Evolutionary conservation across 306 rosid species (phyloP).

Genomic region (Prunus salicina): DNA sequence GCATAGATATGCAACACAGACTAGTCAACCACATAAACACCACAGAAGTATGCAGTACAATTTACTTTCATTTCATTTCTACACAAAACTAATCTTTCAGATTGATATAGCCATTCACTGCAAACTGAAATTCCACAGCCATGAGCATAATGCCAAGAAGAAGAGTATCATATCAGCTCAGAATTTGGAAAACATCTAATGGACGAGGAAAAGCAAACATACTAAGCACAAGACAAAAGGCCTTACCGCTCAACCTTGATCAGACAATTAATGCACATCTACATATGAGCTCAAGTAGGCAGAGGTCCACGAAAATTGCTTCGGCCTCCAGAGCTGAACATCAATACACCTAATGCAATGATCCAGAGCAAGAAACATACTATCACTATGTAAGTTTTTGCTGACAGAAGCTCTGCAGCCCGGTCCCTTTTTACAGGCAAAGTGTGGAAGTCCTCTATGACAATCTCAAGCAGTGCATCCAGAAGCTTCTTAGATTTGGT

Average conservation of each 20-base stretch:
- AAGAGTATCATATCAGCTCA: background rate
- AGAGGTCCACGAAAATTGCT: constrained; percentile 24
- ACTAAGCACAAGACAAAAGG: constrained; percentile 1
- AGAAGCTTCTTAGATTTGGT: constrained; percentile 50
- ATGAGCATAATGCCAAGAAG: background rate
- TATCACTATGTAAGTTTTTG: constrained; percentile 32
- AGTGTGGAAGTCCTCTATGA: constrained; percentile 28
- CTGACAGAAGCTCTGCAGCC: constrained; percentile 20
- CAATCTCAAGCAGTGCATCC: constrained; percentile 45
- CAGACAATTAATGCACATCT: background rate
- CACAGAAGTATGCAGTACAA: background rate
- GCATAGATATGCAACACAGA: too few species aligned
- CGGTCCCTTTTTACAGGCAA: constrained; percentile 36
- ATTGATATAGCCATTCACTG: background rate
- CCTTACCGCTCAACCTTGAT: constrained; percentile 16
- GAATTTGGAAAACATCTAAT: background rate
- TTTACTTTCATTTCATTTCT: background rate
- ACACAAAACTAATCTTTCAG: background rate
- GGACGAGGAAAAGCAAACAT: background rate
- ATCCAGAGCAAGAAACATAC: constrained; percentile 45
- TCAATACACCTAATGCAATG: constrained; percentile 30
- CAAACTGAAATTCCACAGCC: background rate
- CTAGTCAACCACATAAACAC: too few species aligned
- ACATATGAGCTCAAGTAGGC: constrained; percentile 52
- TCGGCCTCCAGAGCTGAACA: constrained; percentile 32